Base-by-base conservation (phyloP, 139 green algal genomes). In the Ostreobium quekettii region DNA sequence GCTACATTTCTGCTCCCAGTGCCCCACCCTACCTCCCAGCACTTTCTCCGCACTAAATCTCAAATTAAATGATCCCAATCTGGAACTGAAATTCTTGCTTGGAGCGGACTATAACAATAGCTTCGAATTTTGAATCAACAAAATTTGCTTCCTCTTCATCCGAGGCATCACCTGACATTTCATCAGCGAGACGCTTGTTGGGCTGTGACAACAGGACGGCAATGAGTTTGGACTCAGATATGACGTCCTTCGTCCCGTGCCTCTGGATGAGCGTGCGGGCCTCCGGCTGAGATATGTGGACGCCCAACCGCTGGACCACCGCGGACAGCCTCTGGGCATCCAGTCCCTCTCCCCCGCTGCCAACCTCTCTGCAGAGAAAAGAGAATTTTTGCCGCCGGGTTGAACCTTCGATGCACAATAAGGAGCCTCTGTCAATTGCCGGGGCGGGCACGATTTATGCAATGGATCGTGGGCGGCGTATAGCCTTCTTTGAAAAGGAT, bases 301-400 rank as follows among this genome's bases (percentile, higher is more conserved):
- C 71, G 3, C 78, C 72, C 31, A 84, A 31, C 36, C 47, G 42
- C 26, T 64, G 31, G 29, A 53, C 7, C 28, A 82, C 70, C 7
- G 29, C 30, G 61, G 64, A 75, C 56, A 87, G 83, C 73, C 83
- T 76, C 0, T 72, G 26, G 19, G 68, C 30, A 56, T 70, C 47
- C 38, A 86, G 75, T 60, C 83, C 78, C 31, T 74, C 80, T 47
- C 78, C 82, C 58, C 80, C 80, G 30, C 83, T 74, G 64, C 83
- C 80, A 7, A 86, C 75, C 4, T 70, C 66, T 63, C 78, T 85
- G 71, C 0, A 38, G 1, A 11, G n/a, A 2, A 0, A 42, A 1
- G 8, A n/a, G 0, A 72, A 26, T 31, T 28, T 22, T 19, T 46
- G 15, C 22, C 35, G 39, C 57, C 60, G 30, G 11, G 24, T 33